Evolutionary conservation across 768 basidiomycete genomes (phyloP), one percentile per base, ranked within the genome.

Genomic region (Coprinopsis sp.): DNA sequence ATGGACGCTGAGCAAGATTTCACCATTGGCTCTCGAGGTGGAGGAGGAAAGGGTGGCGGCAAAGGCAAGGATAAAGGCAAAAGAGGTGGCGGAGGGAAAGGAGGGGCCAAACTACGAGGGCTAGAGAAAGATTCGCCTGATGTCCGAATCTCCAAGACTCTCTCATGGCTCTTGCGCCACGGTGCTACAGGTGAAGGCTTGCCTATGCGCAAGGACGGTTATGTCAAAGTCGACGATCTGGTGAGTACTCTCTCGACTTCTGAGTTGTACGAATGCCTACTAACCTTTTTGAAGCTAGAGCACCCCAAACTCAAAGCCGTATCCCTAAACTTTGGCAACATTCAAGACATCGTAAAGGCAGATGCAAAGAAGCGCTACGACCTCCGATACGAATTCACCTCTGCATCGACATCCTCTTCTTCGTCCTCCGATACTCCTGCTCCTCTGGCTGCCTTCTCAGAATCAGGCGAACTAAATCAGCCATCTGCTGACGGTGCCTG

Each of bases 81-180:
- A 39, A 23, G 37, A 8, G 37, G 37, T 18, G 42, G 48, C 24
- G 36, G 44, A 13, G 16, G 12, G n/a, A 34, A 37, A 36, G n/a
- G 39, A 25, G 47, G 48, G 25, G 38, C 53, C 6, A 87, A 79
- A 58, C 68, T 77, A 29, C 74, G 81, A 39, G 87, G 87, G 13
- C 64, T 72, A 16, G 74, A 77, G 0, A 71, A 64, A 38, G 90
- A 94, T 54, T 68, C 79, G 3, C 80, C 78, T 0, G 81, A 86
- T 39, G 77, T 87, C 5, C 75, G 81, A 10, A 55, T 88, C 12
- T 91, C 89, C 12, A 97, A 96, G 64, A 88, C 89, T 0, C 67
- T 98, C 7, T 86, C 92, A 0, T 97, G 87, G 77, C 69, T 98
- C 21, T 77, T 98, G n/a, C 78, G 94, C 3, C 95, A 98, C 62